Evolutionary conservation across 2,329 filamentous ascomycete species (phyloP).

Genomic region (Chaetothyriales sp.): DNA sequence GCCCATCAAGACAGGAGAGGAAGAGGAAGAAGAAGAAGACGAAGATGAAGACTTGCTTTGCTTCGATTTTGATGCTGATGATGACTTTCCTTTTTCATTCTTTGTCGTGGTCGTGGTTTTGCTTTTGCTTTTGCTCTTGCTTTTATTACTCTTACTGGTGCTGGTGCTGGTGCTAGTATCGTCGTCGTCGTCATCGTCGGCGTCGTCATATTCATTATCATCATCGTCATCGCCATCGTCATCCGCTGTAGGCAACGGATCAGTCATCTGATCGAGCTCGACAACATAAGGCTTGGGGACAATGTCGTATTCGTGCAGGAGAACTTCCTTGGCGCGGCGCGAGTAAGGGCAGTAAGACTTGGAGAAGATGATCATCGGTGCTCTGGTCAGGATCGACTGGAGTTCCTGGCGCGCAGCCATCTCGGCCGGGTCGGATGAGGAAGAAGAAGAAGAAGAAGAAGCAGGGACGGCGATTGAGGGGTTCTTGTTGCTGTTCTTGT

Average conservation of each 20-base stretch:
- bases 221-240: conserved; percentile 6
- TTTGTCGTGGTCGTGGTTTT: not conserved
- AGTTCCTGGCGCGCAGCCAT: conserved; percentile 55
- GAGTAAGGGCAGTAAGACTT: conserved; percentile 87
- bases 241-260: conserved; percentile 7
- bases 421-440: conserved; percentile 33
- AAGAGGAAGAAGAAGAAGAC: conserved; percentile 24
- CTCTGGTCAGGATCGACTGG: conserved; percentile 67
- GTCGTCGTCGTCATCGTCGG: not conserved
- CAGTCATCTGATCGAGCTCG: conserved; percentile 62
- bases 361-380: conserved; percentile 87
- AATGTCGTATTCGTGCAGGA: conserved; percentile 74
- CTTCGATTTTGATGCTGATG: not conserved
- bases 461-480: conserved; percentile 8
- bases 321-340: conserved; percentile 65
- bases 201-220: not conserved
- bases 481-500: not conserved
- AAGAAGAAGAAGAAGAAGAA: no score
- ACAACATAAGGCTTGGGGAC: conserved; percentile 71
- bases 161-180: no score
- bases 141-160: not conserved
- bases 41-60: not conserved
- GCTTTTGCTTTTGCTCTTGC: no score
- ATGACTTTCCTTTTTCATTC: not conserved
- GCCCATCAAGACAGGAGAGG: no score